Evolutionary conservation across 352 stramenopile species (phyloP).

Genomic region (Phytophthora colocasiae): DNA sequence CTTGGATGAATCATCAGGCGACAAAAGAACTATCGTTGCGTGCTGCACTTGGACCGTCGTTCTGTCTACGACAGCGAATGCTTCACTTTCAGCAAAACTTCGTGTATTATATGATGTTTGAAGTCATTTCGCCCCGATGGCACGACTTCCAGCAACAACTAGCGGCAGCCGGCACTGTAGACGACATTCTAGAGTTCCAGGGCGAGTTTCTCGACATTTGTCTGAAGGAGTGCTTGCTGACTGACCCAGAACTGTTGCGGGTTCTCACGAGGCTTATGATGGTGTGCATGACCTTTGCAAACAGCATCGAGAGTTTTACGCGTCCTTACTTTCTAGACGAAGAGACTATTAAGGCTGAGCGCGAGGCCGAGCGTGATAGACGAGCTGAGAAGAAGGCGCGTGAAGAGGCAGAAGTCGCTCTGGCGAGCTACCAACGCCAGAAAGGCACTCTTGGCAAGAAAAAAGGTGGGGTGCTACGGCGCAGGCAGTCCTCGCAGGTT

Average conservation of each 20-base stretch:
- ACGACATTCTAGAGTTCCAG: conserved; percentile 96
- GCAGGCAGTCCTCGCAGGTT: conserved; percentile 74
- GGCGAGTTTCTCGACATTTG: conserved; percentile 96
- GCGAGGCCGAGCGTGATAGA: conserved; percentile 77
- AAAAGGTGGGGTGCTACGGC: conserved; percentile 62
- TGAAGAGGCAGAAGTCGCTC: conserved; percentile 78
- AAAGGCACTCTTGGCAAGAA: conserved; percentile 54
- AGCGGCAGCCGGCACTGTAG: conserved; percentile 83
- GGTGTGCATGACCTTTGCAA: conserved; percentile 95
- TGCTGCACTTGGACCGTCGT: conserved; percentile 90
- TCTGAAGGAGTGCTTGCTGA: conserved; percentile 97
- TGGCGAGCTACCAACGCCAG: conserved; percentile 69
- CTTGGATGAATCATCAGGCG: conserved; percentile 96
- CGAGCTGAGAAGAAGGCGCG: conserved; percentile 82
- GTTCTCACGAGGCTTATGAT: conserved; percentile 97
- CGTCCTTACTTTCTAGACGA: conserved; percentile 85
- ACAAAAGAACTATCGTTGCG: conserved; percentile 92
- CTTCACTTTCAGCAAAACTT: conserved; percentile 99
- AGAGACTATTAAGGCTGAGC: conserved; percentile 86
- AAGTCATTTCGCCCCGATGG: conserved; percentile 95
- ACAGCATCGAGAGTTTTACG: conserved; percentile 94
- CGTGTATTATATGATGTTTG: conserved; percentile 99
- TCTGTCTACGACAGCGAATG: conserved; percentile 98
- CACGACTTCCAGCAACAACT: conserved; percentile 91
- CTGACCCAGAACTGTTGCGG: conserved; percentile 94